Evolutionary conservation across 371 early-diverging fungal genomes (phyloP).

Genomic region (Mucor irregularis): DNA sequence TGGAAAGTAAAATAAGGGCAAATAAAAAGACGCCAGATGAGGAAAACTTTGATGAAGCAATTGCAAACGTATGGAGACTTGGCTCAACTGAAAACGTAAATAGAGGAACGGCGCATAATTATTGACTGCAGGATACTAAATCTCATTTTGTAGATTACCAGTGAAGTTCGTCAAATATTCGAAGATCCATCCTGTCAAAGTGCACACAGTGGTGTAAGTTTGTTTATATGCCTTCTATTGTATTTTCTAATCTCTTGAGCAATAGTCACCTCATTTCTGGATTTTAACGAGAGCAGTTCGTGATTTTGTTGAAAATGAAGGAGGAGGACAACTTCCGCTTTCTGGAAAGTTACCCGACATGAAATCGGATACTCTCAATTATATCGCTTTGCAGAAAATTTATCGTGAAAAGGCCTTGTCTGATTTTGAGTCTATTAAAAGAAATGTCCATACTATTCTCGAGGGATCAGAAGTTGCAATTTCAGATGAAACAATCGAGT

Average conservation of each 20-base stretch:
- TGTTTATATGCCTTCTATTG: too few species aligned
- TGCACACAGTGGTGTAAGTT: conserved; percentile 49
- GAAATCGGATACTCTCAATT: conserved; percentile 91
- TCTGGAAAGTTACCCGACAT: conserved; percentile 92
- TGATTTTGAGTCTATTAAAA: conserved; percentile 64
- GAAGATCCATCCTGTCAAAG: conserved; percentile 52
- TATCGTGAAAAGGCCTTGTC: conserved; percentile 81
- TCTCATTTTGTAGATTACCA: conserved; percentile 49
- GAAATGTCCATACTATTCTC: conserved; percentile 54
- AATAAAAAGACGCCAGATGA: conserved; percentile 66
- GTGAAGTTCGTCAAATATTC: conserved; percentile 52
- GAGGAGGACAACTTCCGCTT: conserved; percentile 77
- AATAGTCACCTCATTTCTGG: conserved; percentile 87
- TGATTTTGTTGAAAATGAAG: conserved; percentile 78
- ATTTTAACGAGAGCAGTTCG: conserved; percentile 74
- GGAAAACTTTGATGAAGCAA: conserved; percentile 91
- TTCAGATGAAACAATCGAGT: conserved; percentile 67
- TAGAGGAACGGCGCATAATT: not conserved
- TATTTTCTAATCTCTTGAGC: not conserved
- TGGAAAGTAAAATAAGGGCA: conserved; percentile 60
- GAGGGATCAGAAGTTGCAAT: conserved; percentile 54
- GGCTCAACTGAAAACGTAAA: conserved; percentile 35
- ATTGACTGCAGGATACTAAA: too few species aligned
- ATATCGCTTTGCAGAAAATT: conserved; percentile 79
- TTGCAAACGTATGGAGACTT: conserved; percentile 57